Percentiles rank a stretch among this genome's conserved stretches.
Conservation (phyloP, 2,329 filamentous ascomycete species). For the Camptophora hylomeconis region DNA sequence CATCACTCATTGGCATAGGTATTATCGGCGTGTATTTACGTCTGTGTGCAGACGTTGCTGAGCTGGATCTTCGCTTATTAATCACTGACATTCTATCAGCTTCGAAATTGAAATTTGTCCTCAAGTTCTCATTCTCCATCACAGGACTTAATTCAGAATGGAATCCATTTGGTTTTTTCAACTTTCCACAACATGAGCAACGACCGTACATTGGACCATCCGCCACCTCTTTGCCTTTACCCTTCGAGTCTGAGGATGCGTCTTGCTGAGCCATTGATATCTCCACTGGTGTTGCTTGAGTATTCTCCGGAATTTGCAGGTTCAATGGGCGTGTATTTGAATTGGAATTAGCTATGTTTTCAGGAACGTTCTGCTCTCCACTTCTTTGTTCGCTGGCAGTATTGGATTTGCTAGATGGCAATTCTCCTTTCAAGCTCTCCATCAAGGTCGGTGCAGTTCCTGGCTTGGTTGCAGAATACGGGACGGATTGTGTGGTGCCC, state of each 20-base stretch:
- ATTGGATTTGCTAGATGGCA: constrained; percentile 4
- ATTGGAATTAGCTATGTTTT: background rate
- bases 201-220: constrained; percentile 9
- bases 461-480: constrained; percentile 5
- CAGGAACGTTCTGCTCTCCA: constrained; percentile 1
- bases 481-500: no score
- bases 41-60: constrained; percentile 6
- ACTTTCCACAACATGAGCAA: constrained; percentile 16
- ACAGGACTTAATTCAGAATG: constrained; percentile 14
- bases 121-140: constrained; percentile 15
- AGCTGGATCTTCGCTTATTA: constrained; percentile 9
- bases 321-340: constrained; percentile 3
- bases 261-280: constrained; percentile 10
- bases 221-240: constrained; percentile 13
- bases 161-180: constrained; percentile 12
- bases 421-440: constrained; percentile 3
- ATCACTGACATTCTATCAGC: constrained; percentile 9
- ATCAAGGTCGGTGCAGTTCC: constrained; percentile 1
- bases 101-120: constrained; percentile 17
- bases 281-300: constrained; percentile 6
- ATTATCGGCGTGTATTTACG: constrained; percentile 14
- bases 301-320: no score
- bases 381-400: background rate
- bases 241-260: constrained; percentile 9
- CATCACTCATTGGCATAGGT: constrained; percentile 11